Percentiles rank a stretch among this genome's conserved stretches.
These are phyloP conservation scores for Hypoxylon subgilvum DNA, from an alignment of 495 filamentous ascomycete species.

Conservation along the genomic window DNA sequence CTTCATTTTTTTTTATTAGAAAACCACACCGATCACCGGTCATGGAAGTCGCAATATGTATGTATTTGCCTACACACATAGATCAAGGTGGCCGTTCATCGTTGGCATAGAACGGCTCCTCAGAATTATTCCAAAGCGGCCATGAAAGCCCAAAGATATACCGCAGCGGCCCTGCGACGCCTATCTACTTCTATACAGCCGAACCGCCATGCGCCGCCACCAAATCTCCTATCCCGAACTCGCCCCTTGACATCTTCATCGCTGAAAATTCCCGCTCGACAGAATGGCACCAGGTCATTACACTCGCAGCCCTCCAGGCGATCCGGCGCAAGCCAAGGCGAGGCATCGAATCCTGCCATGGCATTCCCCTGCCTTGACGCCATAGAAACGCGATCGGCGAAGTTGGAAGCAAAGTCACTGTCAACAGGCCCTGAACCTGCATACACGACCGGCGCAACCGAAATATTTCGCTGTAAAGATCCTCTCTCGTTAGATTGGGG, in stretches of 20 bases:
- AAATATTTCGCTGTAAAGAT: slow-evolving; percentile 71
- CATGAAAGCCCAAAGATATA: slow-evolving; percentile 26
- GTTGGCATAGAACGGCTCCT: neutral
- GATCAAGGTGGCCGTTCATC: slow-evolving; percentile 3
- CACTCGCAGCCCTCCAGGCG: slow-evolving; percentile 44
- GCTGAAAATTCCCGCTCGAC: neutral
- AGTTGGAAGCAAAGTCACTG: slow-evolving; percentile 73
- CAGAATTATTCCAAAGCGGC: neutral
- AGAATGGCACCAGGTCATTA: slow-evolving; percentile 33
- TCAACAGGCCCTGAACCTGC: slow-evolving; percentile 84
- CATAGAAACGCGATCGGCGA: slow-evolving; percentile 80
- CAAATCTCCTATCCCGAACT: slow-evolving; percentile 13
- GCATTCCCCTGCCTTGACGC: slow-evolving; percentile 95
- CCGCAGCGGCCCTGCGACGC: slow-evolving; percentile 24
- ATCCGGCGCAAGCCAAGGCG: slow-evolving; percentile 35
- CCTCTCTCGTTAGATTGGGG: slow-evolving; percentile 92
- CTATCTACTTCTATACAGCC: slow-evolving; percentile 24
- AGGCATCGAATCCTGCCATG: slow-evolving; percentile 84
- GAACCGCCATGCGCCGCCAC: neutral
- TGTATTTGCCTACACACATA: too few species aligned
- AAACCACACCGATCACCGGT: too few species aligned
- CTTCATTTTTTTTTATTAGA: too few species aligned
- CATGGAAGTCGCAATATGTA: too few species aligned
- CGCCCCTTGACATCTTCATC: slow-evolving; percentile 19
- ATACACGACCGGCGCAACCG: slow-evolving; percentile 85